These are phyloP conservation scores for Lagenaria siceraria DNA, from an alignment of 306 rosid species.

Conservation along the genomic window DNA sequence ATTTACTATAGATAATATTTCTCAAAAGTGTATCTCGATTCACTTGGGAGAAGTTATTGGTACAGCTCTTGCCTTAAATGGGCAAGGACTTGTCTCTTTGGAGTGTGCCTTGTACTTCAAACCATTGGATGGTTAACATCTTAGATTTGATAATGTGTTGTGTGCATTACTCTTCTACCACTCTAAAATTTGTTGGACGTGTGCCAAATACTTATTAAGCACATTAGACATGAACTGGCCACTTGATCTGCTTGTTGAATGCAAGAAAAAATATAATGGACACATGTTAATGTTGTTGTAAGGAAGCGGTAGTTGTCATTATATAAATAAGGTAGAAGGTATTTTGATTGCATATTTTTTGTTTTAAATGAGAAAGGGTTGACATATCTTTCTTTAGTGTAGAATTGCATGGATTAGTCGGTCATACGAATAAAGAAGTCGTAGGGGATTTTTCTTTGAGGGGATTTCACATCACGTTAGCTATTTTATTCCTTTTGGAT, in stretches of 20 bases:
- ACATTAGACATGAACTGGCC: not conserved
- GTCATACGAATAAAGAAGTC: not conserved
- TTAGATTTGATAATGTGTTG: not conserved
- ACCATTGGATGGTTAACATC: not conserved
- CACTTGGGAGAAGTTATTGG: too few relatives aligned
- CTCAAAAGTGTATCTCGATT: too few relatives aligned
- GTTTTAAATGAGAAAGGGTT: not conserved
- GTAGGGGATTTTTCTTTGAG: not conserved
- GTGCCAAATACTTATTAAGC: not conserved
- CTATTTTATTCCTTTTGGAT: not conserved
- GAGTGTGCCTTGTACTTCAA: not conserved
- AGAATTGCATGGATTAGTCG: not conserved
- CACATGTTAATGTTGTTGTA: not conserved
- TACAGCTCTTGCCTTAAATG: too few relatives aligned
- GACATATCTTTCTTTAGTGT: not conserved
- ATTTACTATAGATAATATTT: too few relatives aligned
- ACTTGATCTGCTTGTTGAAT: not conserved
- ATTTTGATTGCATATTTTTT: not conserved
- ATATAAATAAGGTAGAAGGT: too few relatives aligned
- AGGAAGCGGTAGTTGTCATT: not conserved
- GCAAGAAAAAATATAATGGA: not conserved
- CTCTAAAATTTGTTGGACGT: not conserved
- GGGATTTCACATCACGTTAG: too few relatives aligned
- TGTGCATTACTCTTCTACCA: not conserved
- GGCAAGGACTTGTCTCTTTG: not conserved